Conservation (phyloP, 352 stramenopile species). For the Peronospora farinosa region DNA sequence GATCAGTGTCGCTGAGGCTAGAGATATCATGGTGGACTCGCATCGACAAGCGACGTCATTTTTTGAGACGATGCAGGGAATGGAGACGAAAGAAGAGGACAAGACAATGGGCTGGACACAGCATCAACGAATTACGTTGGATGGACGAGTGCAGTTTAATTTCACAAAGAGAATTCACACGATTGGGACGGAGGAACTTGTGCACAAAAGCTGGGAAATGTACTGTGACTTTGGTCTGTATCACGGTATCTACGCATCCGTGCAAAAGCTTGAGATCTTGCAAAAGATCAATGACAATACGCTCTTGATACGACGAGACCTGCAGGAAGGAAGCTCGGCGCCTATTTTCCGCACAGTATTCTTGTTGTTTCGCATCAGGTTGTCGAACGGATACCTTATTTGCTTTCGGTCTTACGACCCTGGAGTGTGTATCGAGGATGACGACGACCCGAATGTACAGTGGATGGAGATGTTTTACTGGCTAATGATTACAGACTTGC, state of each 20-base stretch:
- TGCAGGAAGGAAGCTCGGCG: constrained; percentile 50
- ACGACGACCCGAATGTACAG: constrained; percentile 58
- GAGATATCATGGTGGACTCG: constrained; percentile 68
- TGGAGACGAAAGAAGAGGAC: constrained; percentile 23
- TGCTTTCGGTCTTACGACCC: constrained; percentile 70
- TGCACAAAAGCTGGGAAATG: constrained; percentile 76
- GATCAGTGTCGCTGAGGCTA: constrained; percentile 38
- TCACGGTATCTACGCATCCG: constrained; percentile 68
- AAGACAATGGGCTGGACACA: constrained; percentile 80
- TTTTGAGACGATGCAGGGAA: constrained; percentile 49
- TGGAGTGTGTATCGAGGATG: constrained; percentile 39
- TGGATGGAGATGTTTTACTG: constrained; percentile 83
- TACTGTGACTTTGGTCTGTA: constrained; percentile 75
- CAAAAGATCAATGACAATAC: constrained; percentile 76
- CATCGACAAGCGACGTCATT: constrained; percentile 64
- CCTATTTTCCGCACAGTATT: constrained; percentile 76
- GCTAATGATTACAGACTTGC: constrained; percentile 56
- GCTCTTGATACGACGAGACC: constrained; percentile 61
- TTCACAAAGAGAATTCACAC: constrained; percentile 68
- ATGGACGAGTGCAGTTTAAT: constrained; percentile 71
- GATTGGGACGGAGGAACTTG: constrained; percentile 55
- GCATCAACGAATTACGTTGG: constrained; percentile 55
- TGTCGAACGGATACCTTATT: constrained; percentile 58
- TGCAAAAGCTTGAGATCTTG: constrained; percentile 74
- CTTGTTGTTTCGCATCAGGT: constrained; percentile 56